Evolutionary conservation across 2,329 filamentous ascomycete genomes (phyloP).

Genomic region (Corynespora cassiicola): DNA sequence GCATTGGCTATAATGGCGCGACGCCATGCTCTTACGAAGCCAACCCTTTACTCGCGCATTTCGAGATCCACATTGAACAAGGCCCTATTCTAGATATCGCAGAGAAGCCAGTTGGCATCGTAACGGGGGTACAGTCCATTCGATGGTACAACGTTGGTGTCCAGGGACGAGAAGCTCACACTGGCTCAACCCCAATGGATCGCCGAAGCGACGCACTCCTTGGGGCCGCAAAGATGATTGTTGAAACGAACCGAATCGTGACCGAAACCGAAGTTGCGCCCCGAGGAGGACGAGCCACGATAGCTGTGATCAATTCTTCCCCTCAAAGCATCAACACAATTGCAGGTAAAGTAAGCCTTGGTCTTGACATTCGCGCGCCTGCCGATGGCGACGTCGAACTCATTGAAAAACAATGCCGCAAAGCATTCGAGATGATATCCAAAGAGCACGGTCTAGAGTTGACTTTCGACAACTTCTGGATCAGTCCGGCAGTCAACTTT

Average conservation of each 20-base stretch:
- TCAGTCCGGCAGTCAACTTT: conserved; percentile 11
- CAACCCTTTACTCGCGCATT: conserved; percentile 73
- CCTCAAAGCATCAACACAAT: conserved; percentile 75
- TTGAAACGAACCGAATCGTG: conserved; percentile 65
- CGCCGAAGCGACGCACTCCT: conserved; percentile 11
- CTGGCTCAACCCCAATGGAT: conserved; percentile 14
- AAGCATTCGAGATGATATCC: conserved; percentile 62
- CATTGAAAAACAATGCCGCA: conserved; percentile 57
- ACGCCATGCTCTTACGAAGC: conserved; percentile 25
- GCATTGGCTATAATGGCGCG: conserved; percentile 10
- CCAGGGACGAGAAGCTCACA: conserved; percentile 11
- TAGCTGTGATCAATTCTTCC: conserved; percentile 68
- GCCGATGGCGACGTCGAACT: conserved; percentile 58
- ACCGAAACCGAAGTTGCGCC: conserved; percentile 57
- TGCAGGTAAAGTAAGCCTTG: conserved; percentile 68
- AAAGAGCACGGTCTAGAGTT: conserved; percentile 51
- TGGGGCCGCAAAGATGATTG: conserved; percentile 68
- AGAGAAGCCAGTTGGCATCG: conserved; percentile 8
- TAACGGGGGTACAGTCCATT: conserved; percentile 13
- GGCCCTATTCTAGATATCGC: conserved; percentile 75
- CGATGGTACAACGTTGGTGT: conserved; percentile 13
- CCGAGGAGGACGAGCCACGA: conserved; percentile 61
- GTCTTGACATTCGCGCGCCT: conserved; percentile 67
- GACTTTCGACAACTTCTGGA: conserved; percentile 15
- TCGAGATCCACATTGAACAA: conserved; percentile 83